A percentile compares a stretch with the other conserved stretches of the same genome.
These are phyloP conservation scores for Cryphonectria japonica DNA, from an alignment of 2,329 filamentous ascomycete genomes.

Conservation along the genomic window DNA sequence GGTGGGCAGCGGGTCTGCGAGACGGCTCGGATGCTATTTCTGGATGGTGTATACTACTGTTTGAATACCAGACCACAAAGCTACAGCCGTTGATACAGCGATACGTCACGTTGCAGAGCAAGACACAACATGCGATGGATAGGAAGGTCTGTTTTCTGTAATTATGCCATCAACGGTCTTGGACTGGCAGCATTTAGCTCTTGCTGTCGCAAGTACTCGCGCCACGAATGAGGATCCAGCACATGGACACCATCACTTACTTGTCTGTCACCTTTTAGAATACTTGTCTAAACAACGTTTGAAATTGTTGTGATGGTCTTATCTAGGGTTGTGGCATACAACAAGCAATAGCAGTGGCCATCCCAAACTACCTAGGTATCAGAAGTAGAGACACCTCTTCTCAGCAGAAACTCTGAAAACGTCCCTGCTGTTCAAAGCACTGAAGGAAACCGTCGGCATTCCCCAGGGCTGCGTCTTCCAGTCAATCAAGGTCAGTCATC, in stretches of 20 bases:
- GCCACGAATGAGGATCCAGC: too few species aligned
- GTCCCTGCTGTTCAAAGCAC: constrained; percentile 1
- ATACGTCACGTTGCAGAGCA: not conserved
- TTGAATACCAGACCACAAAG: constrained; percentile 13
- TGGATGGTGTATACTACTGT: not conserved
- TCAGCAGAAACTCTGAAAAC: constrained; percentile 7
- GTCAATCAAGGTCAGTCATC: not conserved
- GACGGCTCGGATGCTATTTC: not conserved
- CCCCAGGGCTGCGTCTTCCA: not conserved
- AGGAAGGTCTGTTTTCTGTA: not conserved
- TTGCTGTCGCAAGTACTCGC: too few species aligned
- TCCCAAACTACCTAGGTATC: not conserved
- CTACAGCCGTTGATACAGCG: not conserved
- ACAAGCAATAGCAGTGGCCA: not conserved
- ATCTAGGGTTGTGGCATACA: not conserved
- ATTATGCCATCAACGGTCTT: not conserved
- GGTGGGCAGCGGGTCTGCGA: not conserved
- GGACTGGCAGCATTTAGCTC: too few species aligned
- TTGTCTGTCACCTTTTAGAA: too few species aligned
- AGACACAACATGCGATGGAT: not conserved
- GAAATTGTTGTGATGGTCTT: too few species aligned
- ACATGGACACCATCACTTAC: too few species aligned
- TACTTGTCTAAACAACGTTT: too few species aligned
- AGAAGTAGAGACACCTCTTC: too few species aligned
- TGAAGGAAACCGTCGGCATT: not conserved